Percentiles rank a stretch among this genome's conserved stretches.
These are phyloP conservation scores for Arthromyces matolae DNA, from an alignment of 768 basidiomycete genomes.

Conservation along the genomic window DNA sequence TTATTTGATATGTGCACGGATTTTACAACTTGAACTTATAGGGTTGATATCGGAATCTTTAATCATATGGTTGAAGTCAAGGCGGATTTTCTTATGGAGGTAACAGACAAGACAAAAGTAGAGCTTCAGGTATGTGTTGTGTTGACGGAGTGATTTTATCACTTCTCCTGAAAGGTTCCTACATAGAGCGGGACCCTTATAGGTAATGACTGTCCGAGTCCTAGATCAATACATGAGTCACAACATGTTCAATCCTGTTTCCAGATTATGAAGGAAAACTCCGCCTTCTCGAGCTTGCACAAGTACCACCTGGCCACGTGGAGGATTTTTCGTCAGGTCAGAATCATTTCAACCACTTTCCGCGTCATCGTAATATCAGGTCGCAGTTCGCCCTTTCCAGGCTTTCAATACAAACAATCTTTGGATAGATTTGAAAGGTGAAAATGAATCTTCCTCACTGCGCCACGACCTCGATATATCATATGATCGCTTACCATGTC, in stretches of 20 bases:
- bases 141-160: conserved; percentile 19
- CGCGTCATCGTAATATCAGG: conserved; percentile 2
- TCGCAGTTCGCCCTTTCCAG: conserved; percentile 66
- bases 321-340: conserved; percentile 77
- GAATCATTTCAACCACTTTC: neutral
- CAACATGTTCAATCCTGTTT: no score
- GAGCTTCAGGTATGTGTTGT: conserved; percentile 41
- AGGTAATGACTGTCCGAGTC: no score
- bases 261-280: conserved; percentile 69
- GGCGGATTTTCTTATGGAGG: conserved; percentile 90
- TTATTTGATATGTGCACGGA: neutral
- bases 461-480: no score
- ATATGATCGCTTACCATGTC: neutral
- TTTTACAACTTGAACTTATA: conserved; percentile 28
- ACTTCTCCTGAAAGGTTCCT: neutral
- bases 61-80: conserved; percentile 75
- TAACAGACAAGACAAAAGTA: conserved; percentile 95
- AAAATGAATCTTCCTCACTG: no score
- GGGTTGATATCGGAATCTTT: conserved; percentile 74
- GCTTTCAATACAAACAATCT: conserved; percentile 75
- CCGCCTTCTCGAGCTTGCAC: conserved; percentile 76
- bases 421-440: conserved; percentile 39
- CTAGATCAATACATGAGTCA: no score
- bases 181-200: conserved; percentile 67
- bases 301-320: conserved; percentile 76